Conservation (phyloP, 208 protist species). For the Spongospora subterranea region DNA sequence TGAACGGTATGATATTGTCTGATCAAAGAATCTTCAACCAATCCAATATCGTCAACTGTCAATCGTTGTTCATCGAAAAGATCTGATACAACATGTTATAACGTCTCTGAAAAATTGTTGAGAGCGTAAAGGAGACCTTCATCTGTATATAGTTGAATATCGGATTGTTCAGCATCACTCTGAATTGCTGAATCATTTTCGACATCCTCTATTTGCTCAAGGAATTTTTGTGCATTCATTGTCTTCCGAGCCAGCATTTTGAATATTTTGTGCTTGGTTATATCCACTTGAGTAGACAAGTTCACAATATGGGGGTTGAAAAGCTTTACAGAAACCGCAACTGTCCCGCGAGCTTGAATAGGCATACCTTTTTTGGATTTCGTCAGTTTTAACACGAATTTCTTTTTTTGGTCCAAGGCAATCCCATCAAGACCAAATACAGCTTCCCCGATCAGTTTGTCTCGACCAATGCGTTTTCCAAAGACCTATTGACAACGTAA, state of each 20-base stretch:
- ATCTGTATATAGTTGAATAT: background rate
- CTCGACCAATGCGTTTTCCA: background rate
- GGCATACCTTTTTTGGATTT: background rate
- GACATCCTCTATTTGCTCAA: background rate
- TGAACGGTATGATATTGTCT: background rate
- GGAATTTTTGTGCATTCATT: background rate
- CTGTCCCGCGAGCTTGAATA: background rate
- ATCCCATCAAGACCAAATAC: constrained; percentile 5
- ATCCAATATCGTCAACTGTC: background rate
- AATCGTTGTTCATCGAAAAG: no score
- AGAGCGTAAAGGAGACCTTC: no score
- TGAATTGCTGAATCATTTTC: background rate
- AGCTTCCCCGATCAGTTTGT: constrained; percentile 6
- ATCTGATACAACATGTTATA: no score
- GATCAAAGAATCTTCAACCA: background rate
- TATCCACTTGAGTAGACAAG: background rate
- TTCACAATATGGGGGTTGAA: background rate
- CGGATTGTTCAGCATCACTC: background rate
- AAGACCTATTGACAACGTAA: constrained; percentile 16
- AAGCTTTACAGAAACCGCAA: background rate
- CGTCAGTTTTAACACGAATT: background rate
- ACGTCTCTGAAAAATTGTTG: no score
- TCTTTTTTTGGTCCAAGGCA: background rate
- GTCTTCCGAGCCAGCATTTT: background rate
- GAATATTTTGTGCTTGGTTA: constrained; percentile 40